These are phyloP conservation scores for Pyrenophora tritici-repentis DNA, from an alignment of 2,329 filamentous ascomycete genomes.

Conservation along the genomic window DNA sequence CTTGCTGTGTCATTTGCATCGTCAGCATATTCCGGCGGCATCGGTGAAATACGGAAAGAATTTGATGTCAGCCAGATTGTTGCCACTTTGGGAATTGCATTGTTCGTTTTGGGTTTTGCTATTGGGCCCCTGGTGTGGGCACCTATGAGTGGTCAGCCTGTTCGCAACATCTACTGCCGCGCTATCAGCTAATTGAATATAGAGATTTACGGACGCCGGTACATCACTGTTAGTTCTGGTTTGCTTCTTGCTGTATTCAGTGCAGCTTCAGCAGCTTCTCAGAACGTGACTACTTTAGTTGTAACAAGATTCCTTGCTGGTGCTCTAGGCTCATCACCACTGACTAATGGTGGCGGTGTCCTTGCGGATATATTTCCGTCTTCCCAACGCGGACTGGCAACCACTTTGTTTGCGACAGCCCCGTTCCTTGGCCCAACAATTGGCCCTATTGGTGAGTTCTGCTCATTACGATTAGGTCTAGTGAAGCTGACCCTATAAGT, in stretches of 20 bases:
- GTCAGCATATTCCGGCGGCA: no score
- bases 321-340: constrained; percentile 63
- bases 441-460: constrained; percentile 56
- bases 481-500: no score
- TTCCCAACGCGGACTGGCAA: constrained; percentile 52
- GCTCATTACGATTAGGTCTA: no score
- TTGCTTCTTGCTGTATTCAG: constrained; percentile 64
- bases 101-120: constrained; percentile 52
- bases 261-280: constrained; percentile 60
- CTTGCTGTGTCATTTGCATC: no score
- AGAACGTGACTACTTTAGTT: constrained; percentile 64
- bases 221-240: constrained; percentile 65
- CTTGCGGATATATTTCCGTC: constrained; percentile 19
- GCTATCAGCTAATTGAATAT: no score
- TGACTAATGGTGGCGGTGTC: constrained; percentile 68
- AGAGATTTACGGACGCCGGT: constrained; percentile 55
- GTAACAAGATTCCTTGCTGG: constrained; percentile 70
- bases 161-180: no score
- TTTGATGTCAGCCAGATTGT: no score
- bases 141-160: constrained; percentile 65
- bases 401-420: constrained; percentile 51
- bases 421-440: constrained; percentile 55
- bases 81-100: constrained; percentile 46
- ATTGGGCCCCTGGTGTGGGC: constrained; percentile 53
- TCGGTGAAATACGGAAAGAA: no score